Conservation (phyloP, 2,329 filamentous ascomycete species). For the Tympanopsis confertula region DNA sequence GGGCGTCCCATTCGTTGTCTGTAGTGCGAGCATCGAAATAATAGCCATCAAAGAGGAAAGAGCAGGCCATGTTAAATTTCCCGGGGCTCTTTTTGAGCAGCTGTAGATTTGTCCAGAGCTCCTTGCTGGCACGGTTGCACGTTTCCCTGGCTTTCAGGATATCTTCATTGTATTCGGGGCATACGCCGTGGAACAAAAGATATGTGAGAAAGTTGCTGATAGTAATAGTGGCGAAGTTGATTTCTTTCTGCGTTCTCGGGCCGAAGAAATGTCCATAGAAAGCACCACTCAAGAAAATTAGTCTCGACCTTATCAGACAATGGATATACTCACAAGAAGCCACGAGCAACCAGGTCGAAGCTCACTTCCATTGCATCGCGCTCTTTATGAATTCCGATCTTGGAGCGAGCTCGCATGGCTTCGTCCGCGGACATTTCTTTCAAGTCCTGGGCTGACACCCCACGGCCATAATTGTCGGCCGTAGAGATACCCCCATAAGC, state of each 20-base stretch:
- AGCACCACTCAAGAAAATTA: too few species aligned
- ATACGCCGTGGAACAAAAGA: background rate
- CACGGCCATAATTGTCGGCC: background rate
- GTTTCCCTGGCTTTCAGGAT: background rate
- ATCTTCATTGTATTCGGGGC: background rate
- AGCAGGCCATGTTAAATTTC: background rate
- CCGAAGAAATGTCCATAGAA: background rate
- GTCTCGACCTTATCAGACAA: too few species aligned
- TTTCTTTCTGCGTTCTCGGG: background rate
- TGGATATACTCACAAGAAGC: too few species aligned
- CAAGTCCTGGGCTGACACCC: background rate
- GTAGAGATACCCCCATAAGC: background rate
- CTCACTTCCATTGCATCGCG: background rate
- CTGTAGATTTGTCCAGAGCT: background rate
- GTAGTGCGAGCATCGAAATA: background rate
- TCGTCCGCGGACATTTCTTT: background rate
- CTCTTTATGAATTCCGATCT: background rate
- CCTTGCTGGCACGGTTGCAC: background rate
- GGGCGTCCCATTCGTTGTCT: background rate
- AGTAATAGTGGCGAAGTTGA: background rate
- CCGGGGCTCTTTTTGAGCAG: background rate
- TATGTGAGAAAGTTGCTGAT: conserved; percentile 1
- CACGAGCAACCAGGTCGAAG: background rate
- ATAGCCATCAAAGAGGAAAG: background rate
- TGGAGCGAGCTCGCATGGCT: background rate